phyloP scores from a whole-genome alignment of 768 basidiomycete genomes.

The Chlorophyllum brunneum region DNA sequence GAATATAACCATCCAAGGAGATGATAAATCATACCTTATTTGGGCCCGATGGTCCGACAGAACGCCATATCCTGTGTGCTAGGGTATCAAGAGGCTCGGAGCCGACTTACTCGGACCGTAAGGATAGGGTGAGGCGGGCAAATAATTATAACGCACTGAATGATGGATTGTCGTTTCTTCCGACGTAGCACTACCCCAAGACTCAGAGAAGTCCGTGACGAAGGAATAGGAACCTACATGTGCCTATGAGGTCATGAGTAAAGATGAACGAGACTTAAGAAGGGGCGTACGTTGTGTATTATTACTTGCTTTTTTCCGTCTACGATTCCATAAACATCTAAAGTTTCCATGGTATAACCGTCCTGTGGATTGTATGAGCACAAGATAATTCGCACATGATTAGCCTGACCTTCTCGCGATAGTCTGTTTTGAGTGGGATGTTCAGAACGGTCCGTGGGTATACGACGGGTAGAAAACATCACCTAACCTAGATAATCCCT shows the following conservation, averaged over 20 bases:
- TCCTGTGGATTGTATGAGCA: constrained; percentile 45
- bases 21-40: constrained; percentile 69
- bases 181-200: constrained; percentile 74
- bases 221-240: constrained; percentile 33
- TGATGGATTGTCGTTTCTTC: constrained; percentile 80
- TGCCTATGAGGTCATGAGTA: constrained; percentile 32
- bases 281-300: constrained; percentile 44
- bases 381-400: neutral
- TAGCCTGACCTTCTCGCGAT: constrained; percentile 71
- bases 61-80: constrained; percentile 65
- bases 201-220: neutral
- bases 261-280: neutral
- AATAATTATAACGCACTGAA: constrained; percentile 54
- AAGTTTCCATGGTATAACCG: constrained; percentile 80
- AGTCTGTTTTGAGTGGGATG: constrained; percentile 43
- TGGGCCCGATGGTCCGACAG: constrained; percentile 81
- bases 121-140: neutral
- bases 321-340: constrained; percentile 66
- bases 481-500: constrained; percentile 75
- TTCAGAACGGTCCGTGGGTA: neutral
- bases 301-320: constrained; percentile 53
- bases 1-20: neutral
- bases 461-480: neutral
- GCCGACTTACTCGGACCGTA: constrained; percentile 51
- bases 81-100: constrained; percentile 73